phyloP scores from a whole-genome alignment of 148 eudicot species.

The Talinum fruticosum region DNA sequence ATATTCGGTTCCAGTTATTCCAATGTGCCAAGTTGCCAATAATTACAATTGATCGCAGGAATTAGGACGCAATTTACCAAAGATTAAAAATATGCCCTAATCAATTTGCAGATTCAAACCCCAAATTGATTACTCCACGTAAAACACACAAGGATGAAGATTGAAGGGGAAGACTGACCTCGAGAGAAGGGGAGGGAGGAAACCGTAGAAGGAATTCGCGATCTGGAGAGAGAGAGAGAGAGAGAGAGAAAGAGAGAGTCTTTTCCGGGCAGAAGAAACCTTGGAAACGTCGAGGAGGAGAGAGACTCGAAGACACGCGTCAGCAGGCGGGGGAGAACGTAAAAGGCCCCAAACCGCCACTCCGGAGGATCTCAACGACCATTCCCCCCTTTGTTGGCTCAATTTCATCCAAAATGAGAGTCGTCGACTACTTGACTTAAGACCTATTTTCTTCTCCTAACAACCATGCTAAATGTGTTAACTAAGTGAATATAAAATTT shows the following conservation, averaged over 20 bases:
- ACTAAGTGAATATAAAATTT: too few species aligned
- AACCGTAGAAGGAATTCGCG: neutral
- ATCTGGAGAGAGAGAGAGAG: neutral
- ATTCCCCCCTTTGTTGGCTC: neutral
- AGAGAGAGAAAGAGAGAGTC: neutral
- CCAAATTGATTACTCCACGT: slow-evolving; percentile 9
- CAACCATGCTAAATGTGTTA: too few species aligned
- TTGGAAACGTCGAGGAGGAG: neutral
- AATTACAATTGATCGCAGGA: slow-evolving; percentile 16
- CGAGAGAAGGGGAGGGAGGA: neutral
- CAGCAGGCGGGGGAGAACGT: neutral
- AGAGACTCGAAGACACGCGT: neutral
- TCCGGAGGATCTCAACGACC: slow-evolving; percentile 7
- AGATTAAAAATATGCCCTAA: neutral
- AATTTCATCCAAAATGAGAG: too few species aligned
- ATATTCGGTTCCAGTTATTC: slow-evolving; percentile 24
- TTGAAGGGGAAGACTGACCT: slow-evolving; percentile 1
- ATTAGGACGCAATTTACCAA: neutral
- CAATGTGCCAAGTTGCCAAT: slow-evolving; percentile 13
- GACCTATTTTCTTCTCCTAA: too few species aligned
- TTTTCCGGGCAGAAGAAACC: neutral
- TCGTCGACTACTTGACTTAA: too few species aligned
- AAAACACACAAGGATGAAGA: neutral
- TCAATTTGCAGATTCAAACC: neutral
- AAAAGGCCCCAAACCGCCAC: neutral